Percentiles rank a stretch among this genome's conserved stretches.
Conservation (phyloP, 2,329 filamentous ascomycete species). For the Magnaporthiopsis rhizophila region DNA sequence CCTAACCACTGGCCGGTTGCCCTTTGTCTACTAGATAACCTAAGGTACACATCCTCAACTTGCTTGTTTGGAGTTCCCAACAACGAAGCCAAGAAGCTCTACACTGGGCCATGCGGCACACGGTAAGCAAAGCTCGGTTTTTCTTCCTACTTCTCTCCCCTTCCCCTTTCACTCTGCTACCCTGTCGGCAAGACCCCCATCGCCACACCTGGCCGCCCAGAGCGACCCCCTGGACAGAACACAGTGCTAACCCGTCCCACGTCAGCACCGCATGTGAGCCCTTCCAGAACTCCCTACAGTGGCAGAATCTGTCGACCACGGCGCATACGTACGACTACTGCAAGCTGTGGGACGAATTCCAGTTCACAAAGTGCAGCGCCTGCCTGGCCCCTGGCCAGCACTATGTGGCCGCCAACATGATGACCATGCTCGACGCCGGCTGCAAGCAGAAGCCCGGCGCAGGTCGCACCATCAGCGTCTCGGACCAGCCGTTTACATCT, state of each 20-base stretch:
- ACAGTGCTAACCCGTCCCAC: background rate
- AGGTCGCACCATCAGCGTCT: slow-evolving; percentile 39
- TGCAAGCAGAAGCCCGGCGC: slow-evolving; percentile 43
- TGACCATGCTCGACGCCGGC: slow-evolving; percentile 45
- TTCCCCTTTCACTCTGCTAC: slow-evolving; percentile 3
- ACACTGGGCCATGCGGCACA: slow-evolving; percentile 39
- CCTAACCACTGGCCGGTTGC: background rate
- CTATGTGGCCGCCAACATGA: slow-evolving; percentile 44
- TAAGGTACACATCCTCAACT: slow-evolving; percentile 46
- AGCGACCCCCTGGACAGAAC: background rate
- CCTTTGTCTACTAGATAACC: slow-evolving; percentile 38
- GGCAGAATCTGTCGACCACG: slow-evolving; percentile 38
- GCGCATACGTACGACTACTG: slow-evolving; percentile 47
- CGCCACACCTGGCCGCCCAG: background rate
- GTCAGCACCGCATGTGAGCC: slow-evolving; percentile 44
- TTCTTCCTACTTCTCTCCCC: background rate
- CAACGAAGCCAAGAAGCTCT: slow-evolving; percentile 31
- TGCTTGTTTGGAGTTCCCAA: slow-evolving; percentile 45
- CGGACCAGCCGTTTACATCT: slow-evolving; percentile 45
- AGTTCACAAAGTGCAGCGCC: slow-evolving; percentile 34
- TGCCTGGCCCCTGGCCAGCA: slow-evolving; percentile 35
- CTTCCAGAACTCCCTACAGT: slow-evolving; percentile 38
- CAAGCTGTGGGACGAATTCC: slow-evolving; percentile 32
- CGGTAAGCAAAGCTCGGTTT: slow-evolving; percentile 29
- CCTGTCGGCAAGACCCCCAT: background rate